Conservation (phyloP, 495 filamentous ascomycete species). For the Penicillium coprophilum region DNA sequence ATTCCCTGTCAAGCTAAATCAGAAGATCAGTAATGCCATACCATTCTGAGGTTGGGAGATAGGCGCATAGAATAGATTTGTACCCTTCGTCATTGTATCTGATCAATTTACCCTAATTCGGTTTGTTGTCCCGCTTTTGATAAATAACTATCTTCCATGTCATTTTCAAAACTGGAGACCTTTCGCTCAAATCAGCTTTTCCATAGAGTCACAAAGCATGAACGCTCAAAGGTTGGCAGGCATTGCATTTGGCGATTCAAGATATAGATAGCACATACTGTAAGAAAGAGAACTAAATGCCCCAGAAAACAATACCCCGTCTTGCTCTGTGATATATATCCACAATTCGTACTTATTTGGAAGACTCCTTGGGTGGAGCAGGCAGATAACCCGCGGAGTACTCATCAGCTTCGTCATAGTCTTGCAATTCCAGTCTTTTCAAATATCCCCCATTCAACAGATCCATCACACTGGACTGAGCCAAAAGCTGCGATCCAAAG, state of each 20-base stretch:
- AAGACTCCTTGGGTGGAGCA: conserved; percentile 13
- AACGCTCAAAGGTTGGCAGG: neutral
- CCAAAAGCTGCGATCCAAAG: conserved; percentile 50
- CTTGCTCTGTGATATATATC: neutral
- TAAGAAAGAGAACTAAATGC: neutral
- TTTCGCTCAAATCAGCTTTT: neutral
- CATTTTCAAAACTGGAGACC: neutral
- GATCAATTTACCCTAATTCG: neutral
- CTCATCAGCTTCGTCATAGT: conserved; percentile 23
- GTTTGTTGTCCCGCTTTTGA: neutral
- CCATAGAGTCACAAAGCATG: neutral
- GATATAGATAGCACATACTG: neutral
- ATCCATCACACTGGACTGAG: conserved; percentile 19
- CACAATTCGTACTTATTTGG: neutral
- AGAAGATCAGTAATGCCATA: conserved; percentile 53
- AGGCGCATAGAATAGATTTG: neutral
- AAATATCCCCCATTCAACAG: conserved; percentile 30
- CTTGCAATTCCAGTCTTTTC: conserved; percentile 16
- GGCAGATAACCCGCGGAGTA: conserved; percentile 20
- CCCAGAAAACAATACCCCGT: no score
- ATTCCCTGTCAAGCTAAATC: conserved; percentile 56
- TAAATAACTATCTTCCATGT: neutral
- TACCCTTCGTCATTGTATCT: neutral
- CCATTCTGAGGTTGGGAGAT: conserved; percentile 40
- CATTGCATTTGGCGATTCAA: neutral